These are phyloP conservation scores for Flaveria trinervia DNA, from an alignment of 129 eudicot genomes.

Conservation along the genomic window DNA sequence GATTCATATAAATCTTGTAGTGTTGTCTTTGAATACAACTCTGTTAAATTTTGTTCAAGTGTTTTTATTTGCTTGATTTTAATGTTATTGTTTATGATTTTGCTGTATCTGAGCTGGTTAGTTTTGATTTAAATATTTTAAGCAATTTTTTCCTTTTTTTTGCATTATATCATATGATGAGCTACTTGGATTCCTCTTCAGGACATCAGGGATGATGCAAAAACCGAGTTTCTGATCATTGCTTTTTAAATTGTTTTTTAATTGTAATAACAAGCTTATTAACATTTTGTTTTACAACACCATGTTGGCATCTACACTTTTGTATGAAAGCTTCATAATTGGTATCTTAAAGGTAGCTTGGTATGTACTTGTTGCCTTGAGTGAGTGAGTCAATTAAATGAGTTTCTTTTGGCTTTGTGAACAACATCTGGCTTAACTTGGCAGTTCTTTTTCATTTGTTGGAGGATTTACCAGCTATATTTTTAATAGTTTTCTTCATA, in stretches of 20 bases:
- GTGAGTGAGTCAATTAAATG: background rate
- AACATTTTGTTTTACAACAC: background rate
- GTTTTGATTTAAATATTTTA: background rate
- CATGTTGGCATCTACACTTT: background rate
- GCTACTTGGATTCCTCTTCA: slow-evolving; percentile 86
- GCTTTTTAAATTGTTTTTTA: background rate
- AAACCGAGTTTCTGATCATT: slow-evolving; percentile 78
- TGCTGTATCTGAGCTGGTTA: background rate
- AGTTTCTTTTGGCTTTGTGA: background rate
- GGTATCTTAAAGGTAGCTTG: background rate
- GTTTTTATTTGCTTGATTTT: too few relatives aligned
- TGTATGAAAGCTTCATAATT: background rate
- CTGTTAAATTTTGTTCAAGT: background rate
- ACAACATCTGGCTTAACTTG: background rate
- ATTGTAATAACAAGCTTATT: too few relatives aligned
- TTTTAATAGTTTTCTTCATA: background rate
- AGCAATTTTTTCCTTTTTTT: background rate
- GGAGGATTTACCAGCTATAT: background rate
- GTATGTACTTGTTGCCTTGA: background rate
- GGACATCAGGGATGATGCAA: slow-evolving; percentile 69
- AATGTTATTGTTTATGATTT: background rate
- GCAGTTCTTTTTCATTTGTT: background rate
- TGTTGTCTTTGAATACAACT: background rate
- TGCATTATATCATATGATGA: slow-evolving; percentile 51
- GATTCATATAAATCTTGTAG: background rate